Conservation (phyloP, 1,284 basidiomycete species). For the Austroboletus novae-zelandiae region DNA sequence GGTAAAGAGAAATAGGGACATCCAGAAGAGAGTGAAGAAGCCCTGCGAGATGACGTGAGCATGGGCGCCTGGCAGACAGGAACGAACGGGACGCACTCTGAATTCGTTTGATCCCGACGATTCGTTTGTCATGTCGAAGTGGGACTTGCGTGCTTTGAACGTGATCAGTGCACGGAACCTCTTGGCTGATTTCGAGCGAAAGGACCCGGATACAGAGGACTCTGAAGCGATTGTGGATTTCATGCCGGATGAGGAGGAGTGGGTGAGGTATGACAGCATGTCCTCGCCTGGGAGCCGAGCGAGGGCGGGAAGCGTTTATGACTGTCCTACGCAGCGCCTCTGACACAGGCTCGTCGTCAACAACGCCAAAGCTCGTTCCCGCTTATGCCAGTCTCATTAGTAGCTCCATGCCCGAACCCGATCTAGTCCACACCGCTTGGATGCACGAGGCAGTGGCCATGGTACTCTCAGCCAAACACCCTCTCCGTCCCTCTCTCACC, state of each 20-base stretch:
- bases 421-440: slow-evolving; percentile 36
- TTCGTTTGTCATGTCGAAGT: slow-evolving; percentile 81
- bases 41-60: slow-evolving; percentile 48
- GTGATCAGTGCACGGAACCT: slow-evolving; percentile 74
- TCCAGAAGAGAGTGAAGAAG: slow-evolving; percentile 93
- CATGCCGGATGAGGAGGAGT: slow-evolving; percentile 12
- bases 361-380: not conserved
- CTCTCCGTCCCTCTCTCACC: not conserved
- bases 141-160: slow-evolving; percentile 81
- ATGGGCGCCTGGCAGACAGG: not conserved
- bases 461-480: slow-evolving; percentile 29
- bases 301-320: slow-evolving; percentile 1
- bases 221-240: slow-evolving; percentile 37
- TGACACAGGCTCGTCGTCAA: not conserved
- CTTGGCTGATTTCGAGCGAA: slow-evolving; percentile 58
- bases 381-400: not conserved
- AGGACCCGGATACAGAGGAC: slow-evolving; percentile 64
- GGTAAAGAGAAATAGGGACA: slow-evolving; percentile 79
- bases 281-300: no score
- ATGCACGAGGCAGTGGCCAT: slow-evolving; percentile 58
- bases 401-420: not conserved
- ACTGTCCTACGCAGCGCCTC: not conserved
- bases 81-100: slow-evolving; percentile 53
- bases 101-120: slow-evolving; percentile 79
- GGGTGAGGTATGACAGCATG: slow-evolving; percentile 15